Base-by-base conservation (phyloP, 2,329 filamentous ascomycete genomes). In the Ophiocordyceps robertsii region DNA sequence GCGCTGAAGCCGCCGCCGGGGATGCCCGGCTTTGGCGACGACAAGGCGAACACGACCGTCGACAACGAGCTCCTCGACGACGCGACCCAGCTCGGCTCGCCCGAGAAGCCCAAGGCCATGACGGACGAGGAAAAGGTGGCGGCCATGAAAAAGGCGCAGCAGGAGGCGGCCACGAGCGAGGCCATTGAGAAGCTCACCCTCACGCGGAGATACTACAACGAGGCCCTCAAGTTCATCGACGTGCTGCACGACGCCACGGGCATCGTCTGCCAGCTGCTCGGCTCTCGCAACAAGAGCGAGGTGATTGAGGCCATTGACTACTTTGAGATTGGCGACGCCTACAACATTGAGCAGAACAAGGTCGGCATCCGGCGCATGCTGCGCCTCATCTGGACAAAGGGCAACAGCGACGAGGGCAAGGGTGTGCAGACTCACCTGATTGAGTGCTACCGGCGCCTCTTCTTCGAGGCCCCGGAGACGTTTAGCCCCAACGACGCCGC, bases 221-320 rank as follows among this genome's bases (percentile, higher is more conserved):
- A 96, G 56, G 92, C 90, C 4, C 72, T 96, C 47, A 84, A 82
- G 49, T 98, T 98, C 57, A 95, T 98, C 51, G 83, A 95, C 47
- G 83, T 93, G 6, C 70, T 98, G 19, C 86, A 95, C 51, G 77
- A 82, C 11, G 85, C 86, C 19, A 93, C 88, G 1, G 73, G 74
- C 9, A 79, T 80, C 2, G 81, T 96, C 30, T 87, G 83, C 48
- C 90, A 95, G 61, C 72, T 98, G 16, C 73, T 98, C 4, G 86
- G 87, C 6, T 93, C 92, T 29, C 86, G 85, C 56, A 98, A 98
- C 69, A 98, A 98, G 71, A 95, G 86, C 53, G 92, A 98, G 60
- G 85, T 96, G 24, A 95, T 98, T 47, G 93, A 98, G 61, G 92
- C 93, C 14, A 98, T 98, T 80, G 92, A 98, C 59, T 98, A 93